Conservation (phyloP, 2,329 filamentous ascomycete species). For the Penicillium sp. region DNA sequence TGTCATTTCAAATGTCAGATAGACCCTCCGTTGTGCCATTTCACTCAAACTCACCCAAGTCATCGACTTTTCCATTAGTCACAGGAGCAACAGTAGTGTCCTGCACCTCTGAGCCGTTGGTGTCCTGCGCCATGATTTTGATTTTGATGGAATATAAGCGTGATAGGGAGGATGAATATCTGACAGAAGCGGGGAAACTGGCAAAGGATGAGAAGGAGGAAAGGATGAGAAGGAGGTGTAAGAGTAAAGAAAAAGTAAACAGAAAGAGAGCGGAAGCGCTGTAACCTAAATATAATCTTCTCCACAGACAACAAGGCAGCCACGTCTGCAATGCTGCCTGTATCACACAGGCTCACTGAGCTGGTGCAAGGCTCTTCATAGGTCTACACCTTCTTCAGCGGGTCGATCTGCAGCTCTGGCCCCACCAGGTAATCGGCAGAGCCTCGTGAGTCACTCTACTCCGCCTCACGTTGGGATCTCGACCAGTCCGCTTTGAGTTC, state of each 20-base stretch:
- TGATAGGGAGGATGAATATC: not conserved
- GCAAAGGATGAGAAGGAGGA: not conserved
- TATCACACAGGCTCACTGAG: slow-evolving; percentile 1
- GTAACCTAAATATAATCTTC: not conserved
- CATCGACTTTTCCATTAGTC: not conserved
- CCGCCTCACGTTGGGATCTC: not conserved
- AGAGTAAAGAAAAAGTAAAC: not conserved
- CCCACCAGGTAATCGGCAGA: not conserved
- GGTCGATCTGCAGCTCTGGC: not conserved
- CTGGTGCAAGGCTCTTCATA: not conserved
- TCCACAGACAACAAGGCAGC: not conserved
- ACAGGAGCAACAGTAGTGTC: not conserved
- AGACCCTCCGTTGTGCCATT: not conserved
- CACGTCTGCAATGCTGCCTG: slow-evolving; percentile 3
- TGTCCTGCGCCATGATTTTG: not conserved
- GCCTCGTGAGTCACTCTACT: slow-evolving; percentile 2
- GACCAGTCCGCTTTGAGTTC: not conserved
- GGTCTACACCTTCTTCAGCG: not conserved
- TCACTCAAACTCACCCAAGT: not conserved
- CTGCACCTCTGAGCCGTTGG: not conserved
- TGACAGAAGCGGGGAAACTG: not conserved
- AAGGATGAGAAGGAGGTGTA: not conserved
- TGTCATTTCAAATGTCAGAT: not conserved
- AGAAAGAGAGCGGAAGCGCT: not conserved
- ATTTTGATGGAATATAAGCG: not conserved